These are phyloP conservation scores for Terfezia boudieri DNA, from an alignment of 495 filamentous ascomycete genomes.

Conservation along the genomic window DNA sequence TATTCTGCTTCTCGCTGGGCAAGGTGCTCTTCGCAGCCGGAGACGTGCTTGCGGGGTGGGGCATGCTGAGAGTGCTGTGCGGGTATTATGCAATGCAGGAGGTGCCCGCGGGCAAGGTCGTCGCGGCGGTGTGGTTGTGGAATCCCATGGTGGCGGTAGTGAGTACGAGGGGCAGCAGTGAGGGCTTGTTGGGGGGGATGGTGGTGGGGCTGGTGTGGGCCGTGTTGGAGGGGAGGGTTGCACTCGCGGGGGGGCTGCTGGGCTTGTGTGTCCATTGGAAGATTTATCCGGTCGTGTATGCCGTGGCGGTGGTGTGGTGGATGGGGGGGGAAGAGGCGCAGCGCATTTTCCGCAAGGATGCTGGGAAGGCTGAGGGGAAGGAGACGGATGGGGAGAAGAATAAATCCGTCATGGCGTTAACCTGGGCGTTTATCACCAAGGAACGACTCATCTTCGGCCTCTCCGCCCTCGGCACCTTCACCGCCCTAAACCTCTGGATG, in stretches of 20 bases:
- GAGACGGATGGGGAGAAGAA: not conserved
- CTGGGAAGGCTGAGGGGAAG: not conserved
- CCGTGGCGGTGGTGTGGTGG: constrained; percentile 66
- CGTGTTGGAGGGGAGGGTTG: constrained; percentile 29
- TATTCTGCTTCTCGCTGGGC: constrained; percentile 57
- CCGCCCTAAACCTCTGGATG: constrained; percentile 52
- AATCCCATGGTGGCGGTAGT: constrained; percentile 98
- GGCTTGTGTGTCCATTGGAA: constrained; percentile 88
- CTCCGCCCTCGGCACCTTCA: constrained; percentile 46
- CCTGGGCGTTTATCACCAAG: too few species aligned
- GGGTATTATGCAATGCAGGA: constrained; percentile 24
- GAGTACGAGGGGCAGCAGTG: constrained; percentile 78
- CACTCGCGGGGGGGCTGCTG: constrained; percentile 35
- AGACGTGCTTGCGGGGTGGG: constrained; percentile 67
- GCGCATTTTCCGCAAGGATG: constrained; percentile 1
- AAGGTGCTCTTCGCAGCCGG: constrained; percentile 68
- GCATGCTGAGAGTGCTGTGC: constrained; percentile 24
- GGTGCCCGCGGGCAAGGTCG: constrained; percentile 39
- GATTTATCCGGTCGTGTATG: constrained; percentile 96
- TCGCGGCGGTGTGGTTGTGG: constrained; percentile 64
- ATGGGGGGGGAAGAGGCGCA: constrained; percentile 34
- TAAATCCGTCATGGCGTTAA: constrained; percentile 2
- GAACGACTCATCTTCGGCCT: too few species aligned
- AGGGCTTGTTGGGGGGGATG: constrained; percentile 69
- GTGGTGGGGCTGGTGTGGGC: constrained; percentile 58